These are phyloP conservation scores for Rhodomyrtus tomentosa DNA, from an alignment of 345 rosid genomes.

Conservation along the genomic window DNA sequence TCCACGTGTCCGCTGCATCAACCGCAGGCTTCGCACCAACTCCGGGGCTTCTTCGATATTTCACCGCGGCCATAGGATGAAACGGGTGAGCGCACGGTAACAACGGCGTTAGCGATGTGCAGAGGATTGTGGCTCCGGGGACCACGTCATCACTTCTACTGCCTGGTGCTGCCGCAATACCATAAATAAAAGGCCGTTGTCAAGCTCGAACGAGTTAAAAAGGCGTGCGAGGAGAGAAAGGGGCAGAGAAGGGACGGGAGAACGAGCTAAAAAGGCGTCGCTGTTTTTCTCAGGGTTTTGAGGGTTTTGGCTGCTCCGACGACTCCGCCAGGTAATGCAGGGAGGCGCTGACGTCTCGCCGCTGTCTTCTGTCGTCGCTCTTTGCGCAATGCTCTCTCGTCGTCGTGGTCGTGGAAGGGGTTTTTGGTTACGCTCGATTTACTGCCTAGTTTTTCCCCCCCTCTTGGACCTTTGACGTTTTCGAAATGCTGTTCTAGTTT, in stretches of 20 bases:
- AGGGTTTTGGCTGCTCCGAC: not conserved
- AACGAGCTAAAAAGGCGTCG: not conserved
- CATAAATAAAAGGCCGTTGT: not conserved
- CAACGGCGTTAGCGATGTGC: not conserved
- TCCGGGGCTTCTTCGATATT: not conserved
- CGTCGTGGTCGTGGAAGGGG: not conserved
- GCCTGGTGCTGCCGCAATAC: not conserved
- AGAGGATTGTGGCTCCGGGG: not conserved
- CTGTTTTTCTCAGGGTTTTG: not conserved
- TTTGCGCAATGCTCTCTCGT: no score
- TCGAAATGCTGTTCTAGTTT: not conserved
- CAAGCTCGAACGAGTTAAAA: not conserved
- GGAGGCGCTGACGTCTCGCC: not conserved
- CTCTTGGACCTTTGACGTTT: not conserved
- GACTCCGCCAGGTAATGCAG: not conserved
- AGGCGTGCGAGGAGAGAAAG: not conserved
- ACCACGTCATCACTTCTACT: not conserved
- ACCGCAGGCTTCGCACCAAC: not conserved
- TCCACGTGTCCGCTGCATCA: not conserved
- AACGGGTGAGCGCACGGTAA: not conserved
- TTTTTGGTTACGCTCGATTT: not conserved
- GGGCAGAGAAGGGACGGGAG: not conserved
- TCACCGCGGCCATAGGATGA: not conserved
- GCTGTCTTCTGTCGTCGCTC: not conserved
- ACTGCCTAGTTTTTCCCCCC: fast-evolving